These are phyloP conservation scores for Stromatinia cepivora DNA, from an alignment of 2,329 filamentous ascomycete genomes.

Conservation along the genomic window DNA sequence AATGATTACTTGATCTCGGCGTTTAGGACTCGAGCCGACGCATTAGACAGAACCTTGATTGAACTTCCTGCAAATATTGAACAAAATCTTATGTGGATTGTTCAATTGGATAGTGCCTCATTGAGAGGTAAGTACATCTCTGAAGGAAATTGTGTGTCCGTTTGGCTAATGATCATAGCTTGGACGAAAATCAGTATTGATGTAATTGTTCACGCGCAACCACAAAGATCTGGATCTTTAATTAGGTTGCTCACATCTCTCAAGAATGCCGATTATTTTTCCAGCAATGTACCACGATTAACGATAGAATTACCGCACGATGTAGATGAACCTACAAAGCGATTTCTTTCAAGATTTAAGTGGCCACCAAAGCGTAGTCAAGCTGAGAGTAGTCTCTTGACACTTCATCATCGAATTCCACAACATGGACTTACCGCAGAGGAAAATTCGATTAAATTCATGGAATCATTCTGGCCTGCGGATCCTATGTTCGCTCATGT, in stretches of 20 bases:
- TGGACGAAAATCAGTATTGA: conserved; percentile 82
- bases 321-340: conserved; percentile 64
- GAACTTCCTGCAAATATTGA: conserved; percentile 66
- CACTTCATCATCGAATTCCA: conserved; percentile 72
- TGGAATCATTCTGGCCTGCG: conserved; percentile 86
- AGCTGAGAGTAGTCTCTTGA: conserved; percentile 56
- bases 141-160: conserved; percentile 15
- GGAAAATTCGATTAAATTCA: conserved; percentile 70
- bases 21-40: conserved; percentile 55
- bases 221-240: conserved; percentile 70
- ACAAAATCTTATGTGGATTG: conserved; percentile 72
- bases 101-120: conserved; percentile 71
- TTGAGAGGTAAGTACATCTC: conserved; percentile 55
- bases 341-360: conserved; percentile 61
- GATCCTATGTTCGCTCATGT: conserved; percentile 67
- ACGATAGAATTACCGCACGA: conserved; percentile 79
- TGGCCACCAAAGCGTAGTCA: conserved; percentile 59
- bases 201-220: conserved; percentile 76
- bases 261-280: conserved; percentile 71
- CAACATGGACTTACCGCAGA: conserved; percentile 60
- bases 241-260: conserved; percentile 77
- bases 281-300: conserved; percentile 67
- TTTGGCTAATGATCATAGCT: conserved; percentile 47
- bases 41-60: conserved; percentile 63
- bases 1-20: conserved; percentile 66